Conservation (phyloP, 805 yeast species). For the Suhomyces sp. region DNA sequence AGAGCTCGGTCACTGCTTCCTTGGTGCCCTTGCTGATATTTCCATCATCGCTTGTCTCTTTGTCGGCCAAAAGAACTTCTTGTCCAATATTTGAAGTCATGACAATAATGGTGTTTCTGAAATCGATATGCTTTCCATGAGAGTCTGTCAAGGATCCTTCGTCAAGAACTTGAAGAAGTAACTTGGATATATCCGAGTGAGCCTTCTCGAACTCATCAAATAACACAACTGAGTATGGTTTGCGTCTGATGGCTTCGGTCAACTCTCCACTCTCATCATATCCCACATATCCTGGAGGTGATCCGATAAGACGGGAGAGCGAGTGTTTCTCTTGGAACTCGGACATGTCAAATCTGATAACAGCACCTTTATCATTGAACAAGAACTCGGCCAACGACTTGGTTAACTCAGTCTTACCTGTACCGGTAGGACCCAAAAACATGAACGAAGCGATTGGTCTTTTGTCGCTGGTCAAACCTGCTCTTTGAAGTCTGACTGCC, state of each 20-base stretch:
- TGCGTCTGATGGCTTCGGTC: conserved; percentile 93
- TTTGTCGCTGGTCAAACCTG: conserved; percentile 91
- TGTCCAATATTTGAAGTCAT: conserved; percentile 98
- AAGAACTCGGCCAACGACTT: conserved; percentile 88
- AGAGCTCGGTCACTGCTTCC: conserved; percentile 57
- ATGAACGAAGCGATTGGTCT: conserved; percentile 95
- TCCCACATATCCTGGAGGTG: conserved; percentile 98
- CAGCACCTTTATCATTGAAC: conserved; percentile 84
- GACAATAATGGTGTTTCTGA: conserved; percentile 89
- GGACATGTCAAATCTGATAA: conserved; percentile 94
- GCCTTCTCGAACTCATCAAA: conserved; percentile 98
- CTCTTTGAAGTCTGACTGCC: conserved; percentile 94
- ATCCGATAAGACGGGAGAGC: conserved; percentile 87
- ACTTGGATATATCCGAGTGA: conserved; percentile 90
- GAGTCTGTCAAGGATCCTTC: conserved; percentile 95
- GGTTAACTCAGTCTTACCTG: conserved; percentile 95
- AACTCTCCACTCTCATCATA: conserved; percentile 95
- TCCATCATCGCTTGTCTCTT: conserved; percentile 56
- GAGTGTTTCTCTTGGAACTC: conserved; percentile 96
- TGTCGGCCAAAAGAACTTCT: conserved; percentile 73
- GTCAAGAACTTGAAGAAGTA: conserved; percentile 86
- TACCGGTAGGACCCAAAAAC: conserved; percentile 98
- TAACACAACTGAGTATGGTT: conserved; percentile 88
- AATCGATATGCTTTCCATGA: conserved; percentile 91
- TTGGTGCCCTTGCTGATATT: conserved; percentile 54